Evolutionary conservation across 2,329 filamentous ascomycete genomes (phyloP).

Genomic region (Alternaria alternata): DNA sequence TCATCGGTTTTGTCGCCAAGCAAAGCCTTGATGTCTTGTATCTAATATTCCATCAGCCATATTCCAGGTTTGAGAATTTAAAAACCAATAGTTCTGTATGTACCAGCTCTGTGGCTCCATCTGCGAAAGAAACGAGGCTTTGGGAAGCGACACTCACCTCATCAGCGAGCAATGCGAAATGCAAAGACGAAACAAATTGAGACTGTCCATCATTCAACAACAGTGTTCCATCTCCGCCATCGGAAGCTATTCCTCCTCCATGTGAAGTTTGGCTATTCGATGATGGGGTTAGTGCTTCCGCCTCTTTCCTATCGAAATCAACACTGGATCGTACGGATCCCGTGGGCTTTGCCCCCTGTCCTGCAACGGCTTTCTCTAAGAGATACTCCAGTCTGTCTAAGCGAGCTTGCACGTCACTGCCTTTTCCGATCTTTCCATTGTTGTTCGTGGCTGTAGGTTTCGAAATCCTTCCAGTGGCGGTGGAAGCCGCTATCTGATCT

Average conservation of each 20-base stretch:
- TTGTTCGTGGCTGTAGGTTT: constrained; percentile 28
- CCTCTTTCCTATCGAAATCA: constrained; percentile 32
- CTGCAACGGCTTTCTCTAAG: constrained; percentile 44
- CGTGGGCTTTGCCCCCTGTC: constrained; percentile 23
- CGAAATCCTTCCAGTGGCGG: constrained; percentile 33
- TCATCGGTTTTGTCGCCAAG: constrained; percentile 45
- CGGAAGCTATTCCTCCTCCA: constrained; percentile 46
- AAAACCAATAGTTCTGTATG: background rate
- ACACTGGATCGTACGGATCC: constrained; percentile 26
- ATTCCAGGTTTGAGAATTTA: background rate
- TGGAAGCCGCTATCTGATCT: constrained; percentile 35
- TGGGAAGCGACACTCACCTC: constrained; percentile 39
- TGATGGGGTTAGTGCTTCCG: constrained; percentile 39
- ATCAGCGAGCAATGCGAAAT: constrained; percentile 51
- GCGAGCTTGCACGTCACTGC: constrained; percentile 46
- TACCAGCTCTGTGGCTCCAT: background rate
- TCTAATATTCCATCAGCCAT: constrained; percentile 29
- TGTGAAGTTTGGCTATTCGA: constrained; percentile 46
- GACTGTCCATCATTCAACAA: constrained; percentile 49
- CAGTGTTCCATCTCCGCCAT: constrained; percentile 48
- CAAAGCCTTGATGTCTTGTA: constrained; percentile 51
- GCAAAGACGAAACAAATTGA: constrained; percentile 52
- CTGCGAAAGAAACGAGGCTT: background rate
- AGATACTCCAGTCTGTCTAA: constrained; percentile 49
- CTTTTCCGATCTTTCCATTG: constrained; percentile 34